Conservation (phyloP, 345 rosid genomes). For the Cardamine occulta region DNA sequence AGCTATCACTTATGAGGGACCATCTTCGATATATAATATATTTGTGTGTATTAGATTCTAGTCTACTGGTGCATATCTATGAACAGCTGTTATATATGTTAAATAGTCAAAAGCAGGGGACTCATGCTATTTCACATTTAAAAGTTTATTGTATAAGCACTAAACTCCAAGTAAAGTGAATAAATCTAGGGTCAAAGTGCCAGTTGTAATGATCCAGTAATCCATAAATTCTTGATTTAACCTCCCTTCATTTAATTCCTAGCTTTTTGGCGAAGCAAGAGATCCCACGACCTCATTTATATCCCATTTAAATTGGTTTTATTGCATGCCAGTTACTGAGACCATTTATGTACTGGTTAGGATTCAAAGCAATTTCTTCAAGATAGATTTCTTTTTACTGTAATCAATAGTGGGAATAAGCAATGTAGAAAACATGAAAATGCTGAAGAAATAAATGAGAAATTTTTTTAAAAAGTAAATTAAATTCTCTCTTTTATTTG, state of each 20-base stretch:
- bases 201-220: constrained; percentile 29
- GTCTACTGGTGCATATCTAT: constrained; percentile 8
- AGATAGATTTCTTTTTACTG: neutral
- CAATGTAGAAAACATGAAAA: constrained; percentile 1
- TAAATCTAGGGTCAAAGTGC: constrained; percentile 25
- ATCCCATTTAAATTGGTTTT: neutral
- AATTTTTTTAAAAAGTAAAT: neutral
- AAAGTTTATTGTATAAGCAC: constrained; percentile 21
- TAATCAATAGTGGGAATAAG: neutral
- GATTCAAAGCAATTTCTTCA: neutral
- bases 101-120: constrained; percentile 24
- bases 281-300: neutral
- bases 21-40: neutral
- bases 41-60: constrained; percentile 3
- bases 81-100: constrained; percentile 20
- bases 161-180: constrained; percentile 19
- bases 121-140: constrained; percentile 10
- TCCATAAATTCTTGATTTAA: constrained; percentile 14
- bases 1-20: constrained; percentile 23
- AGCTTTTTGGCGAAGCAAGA: constrained; percentile 23
- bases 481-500: neutral
- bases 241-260: constrained; percentile 23
- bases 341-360: constrained; percentile 1
- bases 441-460: neutral
- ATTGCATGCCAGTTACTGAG: neutral